These are phyloP conservation scores for Pichia thaimueangensis DNA, from an alignment of 805 yeast species.

Conservation along the genomic window DNA sequence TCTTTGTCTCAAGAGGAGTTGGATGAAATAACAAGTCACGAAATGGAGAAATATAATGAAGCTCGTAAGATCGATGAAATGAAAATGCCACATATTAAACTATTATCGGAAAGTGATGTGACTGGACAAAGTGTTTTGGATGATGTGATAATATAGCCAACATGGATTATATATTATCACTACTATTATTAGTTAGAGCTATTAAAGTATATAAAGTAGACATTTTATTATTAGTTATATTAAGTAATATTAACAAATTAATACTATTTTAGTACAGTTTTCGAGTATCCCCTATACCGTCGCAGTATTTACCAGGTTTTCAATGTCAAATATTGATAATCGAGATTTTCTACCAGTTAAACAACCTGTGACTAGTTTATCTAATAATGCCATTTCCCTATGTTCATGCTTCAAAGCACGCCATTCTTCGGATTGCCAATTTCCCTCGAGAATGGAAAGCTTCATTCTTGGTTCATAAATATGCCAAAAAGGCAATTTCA, in stretches of 20 bases:
- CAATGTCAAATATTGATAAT: conserved; percentile 5
- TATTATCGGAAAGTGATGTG: conserved; percentile 11
- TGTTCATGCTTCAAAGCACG: background rate
- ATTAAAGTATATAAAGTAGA: no score
- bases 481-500: conserved; percentile 77
- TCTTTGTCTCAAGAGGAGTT: conserved; percentile 37
- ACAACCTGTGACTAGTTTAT: conserved; percentile 6
- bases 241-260: no score
- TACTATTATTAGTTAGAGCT: no score
- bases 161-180: background rate
- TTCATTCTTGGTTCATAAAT: conserved; percentile 75
- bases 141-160: background rate
- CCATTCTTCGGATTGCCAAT: conserved; percentile 20
- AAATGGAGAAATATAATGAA: background rate
- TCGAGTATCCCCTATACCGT: no score
- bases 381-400: background rate
- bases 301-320: no score
- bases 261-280: no score
- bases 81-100: conserved; percentile 7
- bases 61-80: conserved; percentile 1
- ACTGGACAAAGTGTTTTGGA: conserved; percentile 8
- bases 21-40: conserved; percentile 31
- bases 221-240: no score
- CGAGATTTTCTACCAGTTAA: conserved; percentile 5
- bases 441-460: conserved; percentile 63